Evolutionary conservation across 306 rosid genomes (phyloP).

Genomic region (Gastrolobium bilobum): DNA sequence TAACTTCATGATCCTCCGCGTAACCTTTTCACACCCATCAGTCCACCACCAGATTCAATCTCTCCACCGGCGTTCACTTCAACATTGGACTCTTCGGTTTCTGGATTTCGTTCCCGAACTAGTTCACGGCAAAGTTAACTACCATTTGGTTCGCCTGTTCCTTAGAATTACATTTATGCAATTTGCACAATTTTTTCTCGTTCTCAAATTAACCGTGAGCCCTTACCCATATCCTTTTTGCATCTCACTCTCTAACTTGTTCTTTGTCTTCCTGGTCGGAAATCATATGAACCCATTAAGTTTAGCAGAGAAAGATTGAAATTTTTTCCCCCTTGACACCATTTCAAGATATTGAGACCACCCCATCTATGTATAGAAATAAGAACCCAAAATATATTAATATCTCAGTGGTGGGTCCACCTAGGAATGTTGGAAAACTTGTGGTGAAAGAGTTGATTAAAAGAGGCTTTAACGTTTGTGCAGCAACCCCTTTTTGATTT

Average conservation of each 20-base stretch:
- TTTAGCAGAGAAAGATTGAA: slow-evolving; percentile 52
- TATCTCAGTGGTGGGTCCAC: slow-evolving; percentile 84
- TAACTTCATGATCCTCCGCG: too few species aligned
- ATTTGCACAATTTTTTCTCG: slow-evolving; percentile 40
- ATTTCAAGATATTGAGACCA: slow-evolving; percentile 54
- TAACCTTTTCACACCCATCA: too few species aligned
- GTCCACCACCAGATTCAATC: too few species aligned
- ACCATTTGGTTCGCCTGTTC: slow-evolving; percentile 38
- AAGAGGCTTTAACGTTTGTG: slow-evolving; percentile 88
- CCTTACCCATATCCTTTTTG: slow-evolving; percentile 31
- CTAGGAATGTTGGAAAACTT: slow-evolving; percentile 95
- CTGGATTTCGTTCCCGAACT: background rate
- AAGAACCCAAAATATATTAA: slow-evolving; percentile 79
- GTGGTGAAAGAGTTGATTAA: slow-evolving; percentile 82
- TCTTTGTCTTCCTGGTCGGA: too few species aligned
- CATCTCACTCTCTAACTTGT: too few species aligned
- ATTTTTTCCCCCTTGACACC: slow-evolving; percentile 61
- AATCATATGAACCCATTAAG: slow-evolving; percentile 49
- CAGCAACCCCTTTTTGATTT: slow-evolving; percentile 96
- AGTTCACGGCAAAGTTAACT: slow-evolving; percentile 11
- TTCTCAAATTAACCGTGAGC: slow-evolving; percentile 27
- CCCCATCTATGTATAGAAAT: slow-evolving; percentile 64
- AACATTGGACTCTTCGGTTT: too few species aligned
- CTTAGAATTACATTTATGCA: slow-evolving; percentile 43
- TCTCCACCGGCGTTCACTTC: too few species aligned